A percentile compares a stretch with the other conserved stretches of the same genome.
Conservation (phyloP, 192 early-diverging fungal genomes). For the Umbelopsis sp. region DNA sequence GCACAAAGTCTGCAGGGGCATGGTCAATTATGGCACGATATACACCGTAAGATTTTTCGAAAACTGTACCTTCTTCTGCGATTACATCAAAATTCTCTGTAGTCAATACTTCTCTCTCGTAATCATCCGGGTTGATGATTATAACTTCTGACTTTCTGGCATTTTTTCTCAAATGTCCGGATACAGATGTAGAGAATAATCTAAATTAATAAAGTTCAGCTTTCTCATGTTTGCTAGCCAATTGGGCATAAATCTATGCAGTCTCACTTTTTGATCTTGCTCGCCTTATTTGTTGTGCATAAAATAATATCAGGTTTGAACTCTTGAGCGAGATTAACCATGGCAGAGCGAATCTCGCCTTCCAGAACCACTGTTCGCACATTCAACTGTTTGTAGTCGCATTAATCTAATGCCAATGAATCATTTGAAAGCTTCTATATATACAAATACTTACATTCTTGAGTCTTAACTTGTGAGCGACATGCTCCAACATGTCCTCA, state of each 20-base stretch:
- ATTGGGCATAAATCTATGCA: neutral
- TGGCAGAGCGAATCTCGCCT: neutral
- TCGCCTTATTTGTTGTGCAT: neutral
- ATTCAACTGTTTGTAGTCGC: neutral
- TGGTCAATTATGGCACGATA: neutral
- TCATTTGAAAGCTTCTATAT: neutral
- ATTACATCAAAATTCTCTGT: neutral
- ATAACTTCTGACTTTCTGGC: slow-evolving; percentile 10
- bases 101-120: neutral
- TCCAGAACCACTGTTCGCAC: slow-evolving; percentile 16
- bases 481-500: slow-evolving; percentile 7
- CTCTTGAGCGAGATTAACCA: slow-evolving; percentile 1
- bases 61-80: neutral
- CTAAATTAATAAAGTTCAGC: neutral
- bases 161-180: slow-evolving; percentile 3
- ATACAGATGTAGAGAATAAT: neutral
- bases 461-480: neutral
- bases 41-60: neutral
- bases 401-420: neutral
- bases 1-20: neutral
- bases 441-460: neutral
- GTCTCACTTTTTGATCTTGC: slow-evolving; percentile 6
- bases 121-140: neutral
- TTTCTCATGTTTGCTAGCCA: neutral
- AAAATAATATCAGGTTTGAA: slow-evolving; percentile 9